Evolutionary conservation across 108 stramenopile genomes (phyloP), one percentile per base, ranked within the genome.

Genomic region (Skeletonema grethae): DNA sequence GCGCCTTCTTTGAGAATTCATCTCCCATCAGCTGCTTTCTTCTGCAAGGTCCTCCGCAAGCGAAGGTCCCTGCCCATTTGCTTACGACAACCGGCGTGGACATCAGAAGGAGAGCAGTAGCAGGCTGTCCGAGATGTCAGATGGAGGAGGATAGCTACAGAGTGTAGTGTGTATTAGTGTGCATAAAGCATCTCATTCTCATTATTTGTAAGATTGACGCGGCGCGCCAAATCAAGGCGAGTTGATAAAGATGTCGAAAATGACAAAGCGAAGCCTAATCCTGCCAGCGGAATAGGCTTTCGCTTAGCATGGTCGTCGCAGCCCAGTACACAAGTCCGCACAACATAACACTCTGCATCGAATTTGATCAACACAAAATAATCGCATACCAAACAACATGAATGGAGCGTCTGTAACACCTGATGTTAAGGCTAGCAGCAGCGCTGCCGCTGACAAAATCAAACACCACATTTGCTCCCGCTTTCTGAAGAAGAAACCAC

Each of bases 11-110:
- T 18, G 77, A 79, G 56, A 85, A 85, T 62, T 85, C 84, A 0
- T 58, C 62, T 0, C 71, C 84, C 73, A 82, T 72, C 15, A 85
- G 36, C 25, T 81, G 80, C 43, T 85, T 85, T 31, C 84, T 56
- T 22, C 67, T 57, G 64, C 84, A 85, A 12, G 61, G 11, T 22
- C 28, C 28, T 38, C 10, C 9, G 63, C 84, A 85, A 62, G 82
- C 84, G 48, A 82, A 85, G 22, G 67, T 75, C 5, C 84, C 84
- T 31, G 79, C 76, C 84, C 84, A 85, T 53, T 69, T 73, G 31
- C 71, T 48, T 34, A 80, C 74, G 11, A 82, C 63, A 0, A 85
- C 84, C 15, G 84, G 84, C 22, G 80, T 77, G 2, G 84, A 85
- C 84, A 85, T 85, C 18, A 38, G 36, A 11, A 38, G 36, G 36